Evolutionary conservation across 306 rosid species (phyloP).

Genomic region (Dalbergia cochinchinensis): DNA sequence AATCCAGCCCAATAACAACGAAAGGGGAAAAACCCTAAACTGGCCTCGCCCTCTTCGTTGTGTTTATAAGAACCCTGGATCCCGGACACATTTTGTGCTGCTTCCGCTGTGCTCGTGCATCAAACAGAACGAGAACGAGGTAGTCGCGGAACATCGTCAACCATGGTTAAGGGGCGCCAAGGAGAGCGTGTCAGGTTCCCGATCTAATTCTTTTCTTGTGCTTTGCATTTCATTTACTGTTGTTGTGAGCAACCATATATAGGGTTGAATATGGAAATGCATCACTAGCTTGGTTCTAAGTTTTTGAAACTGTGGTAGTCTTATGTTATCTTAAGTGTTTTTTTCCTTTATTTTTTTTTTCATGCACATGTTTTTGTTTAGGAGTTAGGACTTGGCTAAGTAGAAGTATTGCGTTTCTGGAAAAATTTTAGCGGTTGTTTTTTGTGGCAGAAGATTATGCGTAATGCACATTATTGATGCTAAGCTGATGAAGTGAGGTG

Average conservation of each 20-base stretch:
- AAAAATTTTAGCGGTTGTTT: not conserved
- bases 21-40: not conserved
- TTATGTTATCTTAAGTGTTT: no score
- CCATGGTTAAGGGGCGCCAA: constrained; percentile 88
- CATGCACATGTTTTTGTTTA: not conserved
- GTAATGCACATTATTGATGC: not conserved
- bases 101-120: constrained; percentile 32
- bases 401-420: not conserved
- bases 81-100: accelerated
- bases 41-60: not conserved
- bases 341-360: no score
- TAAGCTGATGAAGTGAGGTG: not conserved
- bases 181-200: constrained; percentile 92
- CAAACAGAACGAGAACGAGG: not conserved
- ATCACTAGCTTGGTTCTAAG: no score
- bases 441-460: not conserved
- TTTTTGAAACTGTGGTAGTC: not conserved
- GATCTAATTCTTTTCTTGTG: not conserved
- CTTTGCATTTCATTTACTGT: no score
- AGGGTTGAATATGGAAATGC: not conserved
- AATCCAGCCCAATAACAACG: not conserved
- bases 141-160: constrained; percentile 3
- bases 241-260: not conserved
- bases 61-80: constrained; percentile 32
- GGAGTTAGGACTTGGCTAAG: not conserved